phyloP scores from a whole-genome alignment of 495 filamentous ascomycete genomes.

The Penicillium manginii region DNA sequence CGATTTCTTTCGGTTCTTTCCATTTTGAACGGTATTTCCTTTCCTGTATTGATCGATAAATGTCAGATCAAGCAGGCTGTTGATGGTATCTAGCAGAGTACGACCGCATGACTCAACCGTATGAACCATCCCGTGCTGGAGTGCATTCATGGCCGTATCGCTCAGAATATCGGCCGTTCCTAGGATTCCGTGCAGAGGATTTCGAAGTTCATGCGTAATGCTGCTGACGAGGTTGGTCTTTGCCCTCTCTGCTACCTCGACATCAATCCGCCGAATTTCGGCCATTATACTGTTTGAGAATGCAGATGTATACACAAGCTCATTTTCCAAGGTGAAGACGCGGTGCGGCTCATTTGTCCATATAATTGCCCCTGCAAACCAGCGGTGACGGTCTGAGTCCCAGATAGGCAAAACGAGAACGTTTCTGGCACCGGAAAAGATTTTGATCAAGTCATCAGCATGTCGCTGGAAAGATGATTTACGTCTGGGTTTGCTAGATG shows the following conservation, averaged over 20 bases:
- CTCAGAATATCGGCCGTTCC: constrained; percentile 64
- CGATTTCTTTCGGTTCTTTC: background rate
- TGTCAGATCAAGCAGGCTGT: constrained; percentile 64
- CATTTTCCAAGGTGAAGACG: constrained; percentile 44
- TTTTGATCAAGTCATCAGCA: constrained; percentile 24
- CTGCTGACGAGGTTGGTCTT: constrained; percentile 71
- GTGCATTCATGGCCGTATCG: constrained; percentile 57
- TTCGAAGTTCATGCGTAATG: constrained; percentile 71
- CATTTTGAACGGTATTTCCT: background rate
- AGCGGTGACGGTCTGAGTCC: constrained; percentile 59
- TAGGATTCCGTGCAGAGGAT: constrained; percentile 68
- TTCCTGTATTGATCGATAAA: constrained; percentile 29
- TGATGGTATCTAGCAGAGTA: constrained; percentile 71
- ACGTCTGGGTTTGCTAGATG: constrained; percentile 20
- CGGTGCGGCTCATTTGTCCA: constrained; percentile 53
- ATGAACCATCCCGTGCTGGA: constrained; percentile 61
- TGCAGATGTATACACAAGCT: constrained; percentile 54
- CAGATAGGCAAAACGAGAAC: constrained; percentile 55
- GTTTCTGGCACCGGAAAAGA: constrained; percentile 27
- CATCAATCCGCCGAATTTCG: constrained; percentile 58
- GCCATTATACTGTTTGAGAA: constrained; percentile 67
- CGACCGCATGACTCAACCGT: constrained; percentile 69
- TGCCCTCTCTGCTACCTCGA: constrained; percentile 49
- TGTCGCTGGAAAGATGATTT: constrained; percentile 18
- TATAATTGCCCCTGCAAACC: constrained; percentile 62